Percentiles rank a stretch among this genome's conserved stretches.
These are phyloP conservation scores for Cyclaneusma minus DNA, from an alignment of 2,329 filamentous ascomycete genomes.

Conservation along the genomic window DNA sequence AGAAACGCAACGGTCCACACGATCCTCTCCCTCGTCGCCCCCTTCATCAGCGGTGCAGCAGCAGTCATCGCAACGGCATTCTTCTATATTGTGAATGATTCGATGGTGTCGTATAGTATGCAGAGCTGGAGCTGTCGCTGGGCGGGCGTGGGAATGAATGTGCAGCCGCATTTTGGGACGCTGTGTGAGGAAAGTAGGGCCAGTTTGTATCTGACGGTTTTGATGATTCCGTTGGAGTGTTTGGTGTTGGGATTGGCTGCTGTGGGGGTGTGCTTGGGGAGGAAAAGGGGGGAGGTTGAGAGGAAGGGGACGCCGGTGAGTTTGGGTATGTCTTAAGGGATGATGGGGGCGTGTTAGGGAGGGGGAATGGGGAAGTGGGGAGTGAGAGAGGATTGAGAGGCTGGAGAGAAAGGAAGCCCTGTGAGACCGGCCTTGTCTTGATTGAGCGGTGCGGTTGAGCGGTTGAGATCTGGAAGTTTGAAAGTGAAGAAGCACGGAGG, in stretches of 20 bases:
- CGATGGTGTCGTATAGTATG: conserved; percentile 34
- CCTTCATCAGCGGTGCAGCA: conserved; percentile 27
- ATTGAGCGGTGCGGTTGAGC: too few relatives aligned
- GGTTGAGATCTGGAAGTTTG: too few relatives aligned
- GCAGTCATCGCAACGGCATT: conserved; percentile 37
- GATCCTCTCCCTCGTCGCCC: conserved; percentile 19
- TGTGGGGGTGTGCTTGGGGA: conserved; percentile 29
- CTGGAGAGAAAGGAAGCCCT: too few relatives aligned
- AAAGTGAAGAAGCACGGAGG: too few relatives aligned
- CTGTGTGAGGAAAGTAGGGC: conserved; percentile 41
- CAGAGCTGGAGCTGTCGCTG: conserved; percentile 50
- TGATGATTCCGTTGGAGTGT: conserved; percentile 41
- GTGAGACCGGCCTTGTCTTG: too few relatives aligned
- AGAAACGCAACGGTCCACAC: too few relatives aligned
- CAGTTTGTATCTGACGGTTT: conserved; percentile 34
- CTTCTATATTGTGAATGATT: conserved; percentile 41
- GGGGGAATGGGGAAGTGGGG: too few relatives aligned
- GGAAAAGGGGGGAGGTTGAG: conserved; percentile 18
- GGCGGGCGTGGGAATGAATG: conserved; percentile 33
- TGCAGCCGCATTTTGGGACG: conserved; percentile 36
- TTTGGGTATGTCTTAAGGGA: too few relatives aligned
- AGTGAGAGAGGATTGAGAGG: too few relatives aligned
- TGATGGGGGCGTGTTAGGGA: too few relatives aligned
- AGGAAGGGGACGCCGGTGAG: conserved; percentile 16
- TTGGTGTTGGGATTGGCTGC: conserved; percentile 29